Percentiles rank a stretch among this genome's conserved stretches.
phyloP scores from a whole-genome alignment of 2,329 filamentous ascomycete species.

The Chrysoporthe puriensis region DNA sequence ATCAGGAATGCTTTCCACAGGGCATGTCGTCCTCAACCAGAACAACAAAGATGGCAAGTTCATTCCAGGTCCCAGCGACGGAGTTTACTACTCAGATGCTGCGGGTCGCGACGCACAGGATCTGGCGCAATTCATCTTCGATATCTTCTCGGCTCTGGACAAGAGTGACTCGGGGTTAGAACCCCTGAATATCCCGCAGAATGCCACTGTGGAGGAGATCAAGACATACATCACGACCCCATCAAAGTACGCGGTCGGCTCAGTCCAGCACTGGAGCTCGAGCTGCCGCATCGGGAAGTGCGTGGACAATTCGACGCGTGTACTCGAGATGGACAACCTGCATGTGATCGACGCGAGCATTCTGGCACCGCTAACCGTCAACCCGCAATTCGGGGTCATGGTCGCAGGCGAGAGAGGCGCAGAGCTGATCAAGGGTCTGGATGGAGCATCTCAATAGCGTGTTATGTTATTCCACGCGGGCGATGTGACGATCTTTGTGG shows the following conservation, averaged over 20 bases:
- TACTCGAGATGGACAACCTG: slow-evolving; percentile 53
- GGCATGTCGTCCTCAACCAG: slow-evolving; percentile 45
- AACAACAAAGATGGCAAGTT: slow-evolving; percentile 43
- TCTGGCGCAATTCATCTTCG: slow-evolving; percentile 54
- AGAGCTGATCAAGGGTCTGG: slow-evolving; percentile 45
- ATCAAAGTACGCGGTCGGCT: slow-evolving; percentile 51
- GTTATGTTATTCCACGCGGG: not conserved
- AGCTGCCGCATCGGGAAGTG: slow-evolving; percentile 55
- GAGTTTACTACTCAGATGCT: slow-evolving; percentile 51
- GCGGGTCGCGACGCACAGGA: slow-evolving; percentile 47
- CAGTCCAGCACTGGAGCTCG: slow-evolving; percentile 58
- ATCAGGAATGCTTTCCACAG: slow-evolving; percentile 54
- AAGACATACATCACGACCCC: slow-evolving; percentile 52
- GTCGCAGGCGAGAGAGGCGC: slow-evolving; percentile 55
- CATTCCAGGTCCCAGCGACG: slow-evolving; percentile 44
- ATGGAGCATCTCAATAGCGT: not conserved
- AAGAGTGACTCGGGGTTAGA: slow-evolving; percentile 41
- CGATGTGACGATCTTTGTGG: too few species aligned
- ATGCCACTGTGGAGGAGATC: slow-evolving; percentile 52
- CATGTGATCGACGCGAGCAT: slow-evolving; percentile 57
- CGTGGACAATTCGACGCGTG: slow-evolving; percentile 51
- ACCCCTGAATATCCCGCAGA: slow-evolving; percentile 52
- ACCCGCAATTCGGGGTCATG: slow-evolving; percentile 60
- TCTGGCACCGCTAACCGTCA: slow-evolving; percentile 53
- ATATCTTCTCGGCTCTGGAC: slow-evolving; percentile 52